Base-by-base conservation (phyloP, 352 stramenopile genomes). In the Globisporangium carolinianum region DNA sequence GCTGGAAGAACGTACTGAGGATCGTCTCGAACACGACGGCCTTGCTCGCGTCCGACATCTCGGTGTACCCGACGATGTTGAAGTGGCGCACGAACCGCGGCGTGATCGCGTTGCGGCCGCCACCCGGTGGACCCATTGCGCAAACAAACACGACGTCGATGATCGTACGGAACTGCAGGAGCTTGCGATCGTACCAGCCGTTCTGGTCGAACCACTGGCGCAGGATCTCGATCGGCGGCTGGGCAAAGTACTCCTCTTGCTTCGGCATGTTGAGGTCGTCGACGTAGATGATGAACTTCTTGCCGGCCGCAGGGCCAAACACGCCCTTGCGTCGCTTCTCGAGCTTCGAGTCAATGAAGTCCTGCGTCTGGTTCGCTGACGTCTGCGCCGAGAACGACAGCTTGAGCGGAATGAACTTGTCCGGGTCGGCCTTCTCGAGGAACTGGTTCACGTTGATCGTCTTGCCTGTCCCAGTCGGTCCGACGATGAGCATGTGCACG, bases 181-280 rank as follows among this genome's bases (percentile, higher is more conserved):
- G 72, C 60, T 98, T 98, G 10, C 87, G 79, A 61, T 98, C 94
- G 64, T 98, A 98, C 94, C 94, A 98, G 4, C 93, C 94, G 47
- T 77, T 88, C 65, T 98, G 91, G 64, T 97, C 89, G 53, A 98
- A 97, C 87, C 87, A 98, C 68, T 98, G 94, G 0, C 94, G 76
- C 43, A 98, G 53, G 24, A 98, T 92, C 65, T 98, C 94, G 51
- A 98, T 96, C 6, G 94, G 90, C 8, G 94, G 94, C 71, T 98
- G 94, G 1, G 94, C 94, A 51, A 96, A 96, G 57, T 95, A 97
- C 54, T 95, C 85, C 58, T 98, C 93, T 41, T 90, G 83, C 61
- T 97, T 96, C 0, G 94, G 94, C 94, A 98, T 98, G 67, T 98
- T 98, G 7, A 98, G 65, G 60, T 98, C 94, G 66, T 98, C 94